Conservation (phyloP, 192 early-diverging fungal genomes). For the Cetraspora pellucida region DNA sequence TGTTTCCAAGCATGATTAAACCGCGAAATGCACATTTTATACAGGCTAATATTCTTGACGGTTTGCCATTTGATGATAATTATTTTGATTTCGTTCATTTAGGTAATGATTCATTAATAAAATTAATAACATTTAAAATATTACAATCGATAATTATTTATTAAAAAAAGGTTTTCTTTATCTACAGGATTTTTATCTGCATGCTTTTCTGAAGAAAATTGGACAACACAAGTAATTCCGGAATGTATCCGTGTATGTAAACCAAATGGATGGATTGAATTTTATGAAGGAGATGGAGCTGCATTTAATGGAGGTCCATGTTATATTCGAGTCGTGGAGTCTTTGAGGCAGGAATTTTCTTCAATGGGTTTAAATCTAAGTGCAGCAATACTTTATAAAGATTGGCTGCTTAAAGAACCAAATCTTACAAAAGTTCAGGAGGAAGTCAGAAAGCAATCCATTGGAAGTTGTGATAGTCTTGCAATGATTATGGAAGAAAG, state of each 20-base stretch:
- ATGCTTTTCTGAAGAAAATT: neutral
- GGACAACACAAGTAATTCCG: neutral
- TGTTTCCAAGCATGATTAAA: conserved; percentile 18
- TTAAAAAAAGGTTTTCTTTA: neutral
- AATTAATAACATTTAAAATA: neutral
- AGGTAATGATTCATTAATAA: neutral
- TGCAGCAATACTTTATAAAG: neutral
- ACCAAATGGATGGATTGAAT: conserved; percentile 44
- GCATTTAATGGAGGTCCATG: neutral
- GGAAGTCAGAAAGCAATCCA: neutral
- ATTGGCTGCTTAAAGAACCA: neutral
- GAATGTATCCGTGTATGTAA: conserved; percentile 43
- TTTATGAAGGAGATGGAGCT: conserved; percentile 39
- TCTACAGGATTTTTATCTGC: neutral
- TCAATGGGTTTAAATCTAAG: neutral
- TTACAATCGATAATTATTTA: neutral
- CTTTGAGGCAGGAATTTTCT: neutral
- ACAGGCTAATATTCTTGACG: conserved; percentile 7
- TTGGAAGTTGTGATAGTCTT: neutral
- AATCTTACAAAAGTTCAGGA: neutral
- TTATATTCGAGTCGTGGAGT: neutral
- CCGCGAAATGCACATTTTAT: conserved; percentile 13
- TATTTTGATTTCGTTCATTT: conserved; percentile 28
- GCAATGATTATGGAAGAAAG: neutral
- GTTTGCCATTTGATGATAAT: conserved; percentile 22